Evolutionary conservation across 345 rosid genomes (phyloP).

Genomic region (Moringa oleifera): DNA sequence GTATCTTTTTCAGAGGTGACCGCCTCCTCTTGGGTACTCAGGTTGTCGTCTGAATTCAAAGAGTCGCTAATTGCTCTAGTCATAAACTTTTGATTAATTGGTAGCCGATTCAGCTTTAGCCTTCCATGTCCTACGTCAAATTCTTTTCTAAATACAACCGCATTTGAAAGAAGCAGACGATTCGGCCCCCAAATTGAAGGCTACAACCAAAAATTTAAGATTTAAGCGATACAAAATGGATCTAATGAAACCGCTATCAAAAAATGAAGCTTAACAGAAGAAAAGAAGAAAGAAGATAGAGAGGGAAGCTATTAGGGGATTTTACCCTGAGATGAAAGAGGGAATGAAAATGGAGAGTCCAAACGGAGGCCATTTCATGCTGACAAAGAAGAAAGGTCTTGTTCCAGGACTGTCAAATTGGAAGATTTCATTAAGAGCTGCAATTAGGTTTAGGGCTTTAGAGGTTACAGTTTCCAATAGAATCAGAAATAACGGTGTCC

Average conservation of each 20-base stretch:
- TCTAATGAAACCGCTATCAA: background rate
- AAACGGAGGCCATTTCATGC: constrained; percentile 42
- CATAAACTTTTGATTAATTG: constrained; percentile 14
- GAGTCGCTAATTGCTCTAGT: constrained; percentile 35
- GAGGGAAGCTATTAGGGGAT: background rate
- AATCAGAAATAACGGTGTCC: background rate
- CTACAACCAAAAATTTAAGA: constrained; percentile 13
- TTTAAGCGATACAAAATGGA: background rate
- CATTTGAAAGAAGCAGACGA: constrained; percentile 29
- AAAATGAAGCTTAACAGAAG: background rate
- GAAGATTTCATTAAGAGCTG: background rate
- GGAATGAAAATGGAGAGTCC: constrained; percentile 33
- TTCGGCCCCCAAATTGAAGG: constrained; percentile 29
- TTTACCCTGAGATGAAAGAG: constrained; percentile 31
- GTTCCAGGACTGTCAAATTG: background rate
- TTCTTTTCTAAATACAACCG: constrained; percentile 19
- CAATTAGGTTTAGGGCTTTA: background rate
- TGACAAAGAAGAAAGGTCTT: background rate
- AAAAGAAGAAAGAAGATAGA: background rate
- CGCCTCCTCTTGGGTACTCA: constrained; percentile 17
- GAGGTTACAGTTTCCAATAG: background rate
- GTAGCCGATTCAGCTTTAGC: constrained; percentile 16
- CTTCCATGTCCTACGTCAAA: constrained; percentile 18
- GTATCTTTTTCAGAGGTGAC: constrained; percentile 13
- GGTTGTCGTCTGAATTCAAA: constrained; percentile 29